Evolutionary conservation across 495 filamentous ascomycete species (phyloP).

Genomic region (Aspergillus coremiiformis): DNA sequence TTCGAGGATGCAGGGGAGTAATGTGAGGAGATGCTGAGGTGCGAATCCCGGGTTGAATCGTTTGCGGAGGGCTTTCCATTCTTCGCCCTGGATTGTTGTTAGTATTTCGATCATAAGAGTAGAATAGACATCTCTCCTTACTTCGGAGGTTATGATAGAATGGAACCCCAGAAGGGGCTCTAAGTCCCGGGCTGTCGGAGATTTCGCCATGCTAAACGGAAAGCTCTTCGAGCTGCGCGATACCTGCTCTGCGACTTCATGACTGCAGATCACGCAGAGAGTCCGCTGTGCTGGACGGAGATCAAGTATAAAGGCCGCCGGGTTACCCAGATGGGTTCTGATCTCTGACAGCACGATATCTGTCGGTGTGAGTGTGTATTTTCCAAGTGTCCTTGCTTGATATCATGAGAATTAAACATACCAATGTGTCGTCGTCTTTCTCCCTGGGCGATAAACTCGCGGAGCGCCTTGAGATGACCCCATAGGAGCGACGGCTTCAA

Average conservation of each 20-base stretch:
- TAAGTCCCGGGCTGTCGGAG: slow-evolving; percentile 23
- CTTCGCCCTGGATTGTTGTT: slow-evolving; percentile 5
- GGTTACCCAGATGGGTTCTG: slow-evolving; percentile 1
- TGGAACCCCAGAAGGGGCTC: slow-evolving; percentile 26
- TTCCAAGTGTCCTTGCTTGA: no score
- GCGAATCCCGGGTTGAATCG: slow-evolving; percentile 36
- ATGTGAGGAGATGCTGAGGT: slow-evolving; percentile 26
- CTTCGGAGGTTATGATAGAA: slow-evolving; percentile 30
- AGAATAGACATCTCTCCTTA: no score
- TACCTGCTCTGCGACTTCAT: slow-evolving; percentile 24
- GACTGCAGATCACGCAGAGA: slow-evolving; percentile 11
- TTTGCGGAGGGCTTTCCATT: slow-evolving; percentile 34
- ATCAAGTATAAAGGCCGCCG: slow-evolving; percentile 20
- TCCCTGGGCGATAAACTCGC: neutral
- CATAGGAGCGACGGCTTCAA: neutral
- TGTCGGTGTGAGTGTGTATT: no score
- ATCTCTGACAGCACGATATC: neutral
- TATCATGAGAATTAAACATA: neutral
- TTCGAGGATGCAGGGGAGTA: slow-evolving; percentile 30
- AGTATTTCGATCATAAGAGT: no score
- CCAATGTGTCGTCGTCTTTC: neutral
- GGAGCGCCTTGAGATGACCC: neutral
- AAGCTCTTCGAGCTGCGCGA: slow-evolving; percentile 27
- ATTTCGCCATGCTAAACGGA: slow-evolving; percentile 39
- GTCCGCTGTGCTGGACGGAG: slow-evolving; percentile 25